These are phyloP conservation scores for Puccinia coronata DNA, from an alignment of 1,284 basidiomycete genomes.

Conservation along the genomic window DNA sequence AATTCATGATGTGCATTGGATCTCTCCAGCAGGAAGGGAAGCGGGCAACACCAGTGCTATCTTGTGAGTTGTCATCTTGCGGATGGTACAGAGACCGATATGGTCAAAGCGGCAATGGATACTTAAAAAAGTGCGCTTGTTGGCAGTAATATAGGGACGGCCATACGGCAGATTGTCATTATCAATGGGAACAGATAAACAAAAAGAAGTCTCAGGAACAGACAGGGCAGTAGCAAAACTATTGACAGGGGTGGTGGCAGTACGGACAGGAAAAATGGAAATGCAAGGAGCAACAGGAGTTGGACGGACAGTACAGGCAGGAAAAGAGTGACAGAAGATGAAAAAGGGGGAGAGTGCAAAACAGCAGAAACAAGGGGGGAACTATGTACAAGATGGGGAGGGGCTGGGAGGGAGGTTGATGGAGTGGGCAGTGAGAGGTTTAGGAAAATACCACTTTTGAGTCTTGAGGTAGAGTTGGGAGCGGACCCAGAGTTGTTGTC, in stretches of 20 bases:
- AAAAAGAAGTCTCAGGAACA: too few species aligned
- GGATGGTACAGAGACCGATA: background rate
- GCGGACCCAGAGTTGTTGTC: background rate
- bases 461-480: background rate
- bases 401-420: background rate
- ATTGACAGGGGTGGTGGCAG: background rate
- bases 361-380: background rate
- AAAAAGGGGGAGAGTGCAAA: background rate
- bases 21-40: background rate
- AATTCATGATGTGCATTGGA: background rate
- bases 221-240: too few species aligned
- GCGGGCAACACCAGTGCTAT: background rate
- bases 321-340: background rate
- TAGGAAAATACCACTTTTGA: background rate
- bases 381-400: background rate
- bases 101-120: background rate
- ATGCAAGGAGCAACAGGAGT: too few species aligned
- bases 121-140: background rate
- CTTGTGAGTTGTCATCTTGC: background rate
- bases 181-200: too few species aligned
- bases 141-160: too few species aligned
- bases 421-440: background rate
- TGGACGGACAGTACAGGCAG: too few species aligned
- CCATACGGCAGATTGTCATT: too few species aligned
- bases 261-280: background rate